A percentile compares a stretch with the other conserved stretches of the same genome.
phyloP scores from a whole-genome alignment of 2,329 filamentous ascomycete species.

The Dactylellina haptotyla region DNA sequence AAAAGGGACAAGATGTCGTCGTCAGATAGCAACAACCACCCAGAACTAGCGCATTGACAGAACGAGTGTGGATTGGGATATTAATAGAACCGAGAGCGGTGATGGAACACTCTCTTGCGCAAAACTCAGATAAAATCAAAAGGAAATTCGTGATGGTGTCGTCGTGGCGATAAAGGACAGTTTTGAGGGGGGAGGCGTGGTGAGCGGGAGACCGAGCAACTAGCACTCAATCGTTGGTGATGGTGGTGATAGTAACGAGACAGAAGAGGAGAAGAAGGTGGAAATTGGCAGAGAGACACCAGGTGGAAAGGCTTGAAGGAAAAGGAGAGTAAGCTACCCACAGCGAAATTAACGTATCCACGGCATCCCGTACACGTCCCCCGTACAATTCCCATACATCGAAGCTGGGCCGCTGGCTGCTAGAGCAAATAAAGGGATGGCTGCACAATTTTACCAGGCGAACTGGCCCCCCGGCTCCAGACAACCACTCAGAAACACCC shows the following conservation, averaged over 20 bases:
- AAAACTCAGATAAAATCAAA: conserved; percentile 26
- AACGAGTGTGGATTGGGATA: conserved; percentile 7
- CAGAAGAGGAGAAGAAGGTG: not conserved
- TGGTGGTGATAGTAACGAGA: conserved; percentile 21
- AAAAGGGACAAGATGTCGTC: no score
- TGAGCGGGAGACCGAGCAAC: conserved; percentile 10
- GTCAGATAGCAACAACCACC: no score
- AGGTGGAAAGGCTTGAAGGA: conserved; percentile 31
- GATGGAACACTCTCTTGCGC: conserved; percentile 15
- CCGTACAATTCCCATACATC: not conserved
- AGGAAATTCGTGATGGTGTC: conserved; percentile 54
- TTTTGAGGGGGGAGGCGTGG: not conserved
- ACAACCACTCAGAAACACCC: conserved; percentile 35
- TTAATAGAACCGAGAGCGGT: not conserved
- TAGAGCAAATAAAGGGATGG: conserved; percentile 48
- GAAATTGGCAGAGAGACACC: conserved; percentile 14
- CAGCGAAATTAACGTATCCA: no score
- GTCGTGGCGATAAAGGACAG: conserved; percentile 19
- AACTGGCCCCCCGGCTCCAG: conserved; percentile 40
- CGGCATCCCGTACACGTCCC: no score
- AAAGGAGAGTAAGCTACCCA: conserved; percentile 34
- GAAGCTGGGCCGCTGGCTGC: conserved; percentile 16
- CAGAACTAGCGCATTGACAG: no score
- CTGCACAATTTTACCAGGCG: conserved; percentile 52
- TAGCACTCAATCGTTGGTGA: conserved; percentile 20